Conservation (phyloP, 352 stramenopile species). For the Globisporangium paddicum region DNA sequence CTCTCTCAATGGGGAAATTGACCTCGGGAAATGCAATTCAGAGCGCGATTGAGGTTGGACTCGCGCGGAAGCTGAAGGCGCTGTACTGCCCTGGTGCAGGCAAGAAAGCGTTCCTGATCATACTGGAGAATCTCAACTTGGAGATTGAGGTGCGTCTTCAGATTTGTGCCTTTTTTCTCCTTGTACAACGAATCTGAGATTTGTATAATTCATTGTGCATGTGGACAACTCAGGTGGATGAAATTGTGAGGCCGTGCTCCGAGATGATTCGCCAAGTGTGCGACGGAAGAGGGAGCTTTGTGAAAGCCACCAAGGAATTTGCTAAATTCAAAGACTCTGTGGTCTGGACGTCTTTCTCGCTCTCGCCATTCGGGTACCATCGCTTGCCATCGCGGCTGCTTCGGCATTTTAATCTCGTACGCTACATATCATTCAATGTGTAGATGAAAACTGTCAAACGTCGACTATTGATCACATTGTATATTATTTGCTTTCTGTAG, state of each 20-base stretch:
- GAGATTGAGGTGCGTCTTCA: constrained; percentile 43
- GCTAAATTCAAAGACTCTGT: constrained; percentile 50
- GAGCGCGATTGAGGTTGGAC: constrained; percentile 27
- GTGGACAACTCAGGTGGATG: background rate
- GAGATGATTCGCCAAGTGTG: constrained; percentile 64
- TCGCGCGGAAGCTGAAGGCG: constrained; percentile 50
- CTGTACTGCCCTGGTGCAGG: constrained; percentile 48
- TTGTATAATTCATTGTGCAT: background rate
- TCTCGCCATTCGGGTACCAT: constrained; percentile 37
- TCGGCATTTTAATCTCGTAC: constrained; percentile 63
- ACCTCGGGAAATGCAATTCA: constrained; percentile 31
- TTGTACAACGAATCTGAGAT: background rate
- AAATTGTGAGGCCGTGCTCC: constrained; percentile 19
- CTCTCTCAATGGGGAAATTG: constrained; percentile 26
- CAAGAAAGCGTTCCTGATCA: constrained; percentile 34
- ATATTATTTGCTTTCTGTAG: no score
- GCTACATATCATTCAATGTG: no score
- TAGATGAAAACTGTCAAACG: no score
- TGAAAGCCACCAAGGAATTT: constrained; percentile 47
- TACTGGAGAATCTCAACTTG: constrained; percentile 59
- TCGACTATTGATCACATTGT: no score
- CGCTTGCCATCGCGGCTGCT: constrained; percentile 37
- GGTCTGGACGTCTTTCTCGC: constrained; percentile 43
- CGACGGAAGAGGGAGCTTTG: constrained; percentile 49
- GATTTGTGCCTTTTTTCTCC: no score